Evolutionary conservation across 371 early-diverging fungal genomes (phyloP).

Genomic region (Blastocladiella emersonii): DNA sequence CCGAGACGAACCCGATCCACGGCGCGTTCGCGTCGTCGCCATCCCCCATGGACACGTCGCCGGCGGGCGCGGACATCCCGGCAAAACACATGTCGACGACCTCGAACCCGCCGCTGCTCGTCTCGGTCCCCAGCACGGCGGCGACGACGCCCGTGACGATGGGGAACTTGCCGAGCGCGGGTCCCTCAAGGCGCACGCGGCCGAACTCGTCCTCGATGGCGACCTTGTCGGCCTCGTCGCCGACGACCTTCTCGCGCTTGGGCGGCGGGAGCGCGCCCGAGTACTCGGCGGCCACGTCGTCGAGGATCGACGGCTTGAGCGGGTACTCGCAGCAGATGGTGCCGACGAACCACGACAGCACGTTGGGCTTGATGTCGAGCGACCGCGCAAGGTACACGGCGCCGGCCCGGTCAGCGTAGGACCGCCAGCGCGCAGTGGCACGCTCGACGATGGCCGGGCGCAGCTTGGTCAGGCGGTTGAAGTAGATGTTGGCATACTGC

Average conservation of each 20-base stretch:
- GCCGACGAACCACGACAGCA: constrained; percentile 59
- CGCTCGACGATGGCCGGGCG: constrained; percentile 33
- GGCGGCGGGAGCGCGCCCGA: constrained; percentile 43
- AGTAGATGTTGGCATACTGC: constrained; percentile 80
- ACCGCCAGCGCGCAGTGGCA: constrained; percentile 37
- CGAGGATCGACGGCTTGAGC: constrained; percentile 72
- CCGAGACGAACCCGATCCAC: constrained; percentile 69
- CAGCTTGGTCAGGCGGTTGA: constrained; percentile 48
- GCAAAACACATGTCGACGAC: constrained; percentile 68
- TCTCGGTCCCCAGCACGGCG: constrained; percentile 63
- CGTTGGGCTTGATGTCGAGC: constrained; percentile 46
- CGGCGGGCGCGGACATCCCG: constrained; percentile 18
- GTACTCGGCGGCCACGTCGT: constrained; percentile 55
- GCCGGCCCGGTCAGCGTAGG: no score
- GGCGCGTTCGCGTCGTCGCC: constrained; percentile 19
- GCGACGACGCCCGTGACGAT: constrained; percentile 62
- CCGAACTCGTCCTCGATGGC: constrained; percentile 86
- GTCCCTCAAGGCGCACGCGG: constrained; percentile 50
- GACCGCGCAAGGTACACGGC: constrained; percentile 36
- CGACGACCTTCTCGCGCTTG: constrained; percentile 42
- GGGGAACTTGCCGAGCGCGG: constrained; percentile 25
- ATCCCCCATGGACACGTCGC: constrained; percentile 4
- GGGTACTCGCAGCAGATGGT: constrained; percentile 74
- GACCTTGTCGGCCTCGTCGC: constrained; percentile 40
- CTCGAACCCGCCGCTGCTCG: constrained; percentile 55